Base-by-base conservation (phyloP, 2,329 filamentous ascomycete genomes). In the Tolypocladium album region DNA sequence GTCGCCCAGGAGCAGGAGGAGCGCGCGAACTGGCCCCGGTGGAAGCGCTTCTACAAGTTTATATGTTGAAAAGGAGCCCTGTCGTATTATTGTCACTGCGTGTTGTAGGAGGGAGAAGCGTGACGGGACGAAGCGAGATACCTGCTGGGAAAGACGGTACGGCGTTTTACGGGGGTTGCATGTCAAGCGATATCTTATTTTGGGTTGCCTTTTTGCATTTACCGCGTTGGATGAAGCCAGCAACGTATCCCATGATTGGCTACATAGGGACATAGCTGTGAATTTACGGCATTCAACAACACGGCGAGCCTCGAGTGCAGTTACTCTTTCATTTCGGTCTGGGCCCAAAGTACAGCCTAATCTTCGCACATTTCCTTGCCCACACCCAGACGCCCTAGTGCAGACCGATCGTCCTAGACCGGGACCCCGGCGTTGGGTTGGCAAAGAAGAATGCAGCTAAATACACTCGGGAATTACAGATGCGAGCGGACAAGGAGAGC, bases 1-100 rank as follows among this genome's bases (percentile, higher is more conserved):
- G 79, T 95, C 57, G 86, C 87, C 50, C 88, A 96, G 72, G 93
- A 97, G 77, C 76, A 80, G 45, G 87, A 88, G 58, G 92, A 97
- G 76, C 79, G 80, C 67, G 82, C 80, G 39, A 71, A 74, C 5
- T 93, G 89, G 90, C 89, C 90, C 0, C 74, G 66, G 61, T 93
- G 89, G 89, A 94, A 93, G 78, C 86, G 79, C 68, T 65, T 82
- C 15, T 94, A 92, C 70, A 89, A 88, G 70, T 81, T 86, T 62
- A 75, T 92, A 64, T 93, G 89, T 67, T 93, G 63, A 55, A 40
- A 22, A 8, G 15, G 27, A 22, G 20, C 2, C 38, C 13, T 53
- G 17, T 5, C 11, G 9, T 45, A 4, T 24, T 58, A 34, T 55
- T 60, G n/a, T 57, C 65, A 45, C 64, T 55, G 55, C 20, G 31